Percentiles rank a stretch among this genome's conserved stretches.
phyloP scores from a whole-genome alignment of 2,329 filamentous ascomycete species.

The Colletotrichum melonis region DNA sequence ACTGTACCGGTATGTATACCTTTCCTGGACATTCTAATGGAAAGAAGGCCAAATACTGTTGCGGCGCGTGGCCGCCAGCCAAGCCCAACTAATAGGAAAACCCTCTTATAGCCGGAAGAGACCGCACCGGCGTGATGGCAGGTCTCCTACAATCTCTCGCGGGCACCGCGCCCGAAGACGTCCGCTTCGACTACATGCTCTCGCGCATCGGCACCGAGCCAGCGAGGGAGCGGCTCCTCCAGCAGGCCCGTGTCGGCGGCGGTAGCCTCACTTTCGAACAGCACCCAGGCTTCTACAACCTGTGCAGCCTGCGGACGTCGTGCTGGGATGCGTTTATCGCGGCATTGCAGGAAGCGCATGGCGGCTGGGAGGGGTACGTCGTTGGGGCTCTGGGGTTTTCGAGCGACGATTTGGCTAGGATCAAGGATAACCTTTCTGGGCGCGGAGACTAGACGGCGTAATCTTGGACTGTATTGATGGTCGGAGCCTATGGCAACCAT shows the following conservation, averaged over 20 bases:
- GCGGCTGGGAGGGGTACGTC: slow-evolving; percentile 63
- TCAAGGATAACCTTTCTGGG: slow-evolving; percentile 57
- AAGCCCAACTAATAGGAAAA: neutral
- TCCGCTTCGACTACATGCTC: slow-evolving; percentile 63
- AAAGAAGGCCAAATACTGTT: no score
- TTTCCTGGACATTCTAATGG: neutral
- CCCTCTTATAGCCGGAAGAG: slow-evolving; percentile 60
- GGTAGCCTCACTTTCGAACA: slow-evolving; percentile 39
- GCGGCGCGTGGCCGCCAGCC: neutral
- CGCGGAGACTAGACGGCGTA: slow-evolving; percentile 22
- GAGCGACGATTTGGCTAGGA: slow-evolving; percentile 55
- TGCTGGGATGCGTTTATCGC: slow-evolving; percentile 60
- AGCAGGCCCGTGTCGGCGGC: slow-evolving; percentile 52
- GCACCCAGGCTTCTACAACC: slow-evolving; percentile 60
- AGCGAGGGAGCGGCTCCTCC: slow-evolving; percentile 58
- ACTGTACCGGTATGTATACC: slow-evolving; percentile 62
- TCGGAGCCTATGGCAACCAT: neutral
- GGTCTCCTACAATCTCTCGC: slow-evolving; percentile 63
- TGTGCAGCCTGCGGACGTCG: slow-evolving; percentile 54
- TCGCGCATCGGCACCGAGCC: slow-evolving; percentile 65
- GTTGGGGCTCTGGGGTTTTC: slow-evolving; percentile 57
- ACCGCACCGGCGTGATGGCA: slow-evolving; percentile 64
- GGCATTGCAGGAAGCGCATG: slow-evolving; percentile 56
- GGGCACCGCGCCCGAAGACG: slow-evolving; percentile 54
- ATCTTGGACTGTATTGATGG: neutral